Evolutionary conservation across 106 monocot genomes (phyloP), one percentile per base, ranked within the genome.

Genomic region (Apostasia shenzhenica): DNA sequence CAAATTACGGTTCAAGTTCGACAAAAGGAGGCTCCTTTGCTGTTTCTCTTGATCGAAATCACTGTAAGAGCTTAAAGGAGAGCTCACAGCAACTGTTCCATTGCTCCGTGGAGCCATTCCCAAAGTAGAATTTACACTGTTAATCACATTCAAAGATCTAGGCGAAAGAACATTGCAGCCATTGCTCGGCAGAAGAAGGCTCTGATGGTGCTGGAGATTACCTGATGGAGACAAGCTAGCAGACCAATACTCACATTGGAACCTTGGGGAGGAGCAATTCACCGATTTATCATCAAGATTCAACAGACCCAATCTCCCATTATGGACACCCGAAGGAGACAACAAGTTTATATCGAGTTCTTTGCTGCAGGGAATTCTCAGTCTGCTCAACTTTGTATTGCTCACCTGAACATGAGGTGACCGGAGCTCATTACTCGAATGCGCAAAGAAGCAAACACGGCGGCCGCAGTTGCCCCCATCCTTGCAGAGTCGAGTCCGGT

Each of bases 361-460:
- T 50, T 8, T 50, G 4, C 50, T 50, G 50, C 50, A 50, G 50
- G 50, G 50, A 50, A 50, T 50, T 4, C 89, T 78, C 43, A 94
- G 72, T 67, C 93, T 66, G 66, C 93, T 88, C 0, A 78, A 71
- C 54, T 84, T 89, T 8, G 83, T 65, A 48, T 55, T 88, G 61
- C 83, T 77, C 1, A 81, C 87, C 0, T 82, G 76, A 12, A 91
- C 79, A 59, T 82, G 75, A 55, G 71, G 72, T 70, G 83, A 61
- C 46, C 85, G 76, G 44, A 89, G 77, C 79, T 89, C 85, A 5
- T 80, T 85, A 2, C 53, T 41, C 0, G 88, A 85, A 42, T 89
- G 88, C 39, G 88, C 88, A 55, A 89, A 89, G 75, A 89, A 89
- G 12, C 88, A 89, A 41, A 89, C 82, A 8, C 89, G 73, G 39